Evolutionary conservation across 257 asterid genomes (phyloP), one percentile per base, ranked within the genome.

Genomic region (Rhazya stricta): DNA sequence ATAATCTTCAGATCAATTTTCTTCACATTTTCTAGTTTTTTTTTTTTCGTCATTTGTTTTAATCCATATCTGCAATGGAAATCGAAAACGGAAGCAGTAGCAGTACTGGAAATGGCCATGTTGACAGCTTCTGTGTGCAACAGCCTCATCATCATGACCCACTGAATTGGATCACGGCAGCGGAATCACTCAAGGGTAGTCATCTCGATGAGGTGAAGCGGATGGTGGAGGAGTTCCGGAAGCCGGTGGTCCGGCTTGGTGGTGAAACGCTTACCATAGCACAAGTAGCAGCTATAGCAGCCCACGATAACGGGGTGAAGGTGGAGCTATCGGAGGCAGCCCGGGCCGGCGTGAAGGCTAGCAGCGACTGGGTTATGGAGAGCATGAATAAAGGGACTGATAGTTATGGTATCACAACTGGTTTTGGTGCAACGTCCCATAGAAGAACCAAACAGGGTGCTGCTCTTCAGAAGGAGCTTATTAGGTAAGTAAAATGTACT

Each of bases 391-490:
- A 76, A 12, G 87, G 85, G 1, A 84, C 76, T 32, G 87, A 84
- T 68, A 84, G 85, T 41, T 84, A 84, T 60, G 87, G 87, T 36
- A 60, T 84, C 72, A 84, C 87, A 19, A 84, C 87, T 37, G 87
- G 87, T 19, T 84, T 84, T 58, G 87, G 87, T 71, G 85, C 87
- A 30, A 81, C 87, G 2, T 84, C 87, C 0, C 87, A 84, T 63
- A 75, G 85, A 48, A 79, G 87, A 62, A 84, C 87, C 70, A 81
- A 76, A 25, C 56, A 84, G 37, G 87, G 85, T 27, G 87, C 81
- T 3, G 87, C 87, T 72, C 82, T 84, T 37, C 87, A 84, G 74
- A 76, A 76, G 13, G 87, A 84, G 27, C 85, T 84, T 36, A 84
- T 84, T 27, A 81, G 87, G 87, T 84, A 74, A 45, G 15, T 9